These are phyloP conservation scores for Magnolia kwangsiensis DNA, from an alignment of 164 flowering plant species.

Conservation along the genomic window DNA sequence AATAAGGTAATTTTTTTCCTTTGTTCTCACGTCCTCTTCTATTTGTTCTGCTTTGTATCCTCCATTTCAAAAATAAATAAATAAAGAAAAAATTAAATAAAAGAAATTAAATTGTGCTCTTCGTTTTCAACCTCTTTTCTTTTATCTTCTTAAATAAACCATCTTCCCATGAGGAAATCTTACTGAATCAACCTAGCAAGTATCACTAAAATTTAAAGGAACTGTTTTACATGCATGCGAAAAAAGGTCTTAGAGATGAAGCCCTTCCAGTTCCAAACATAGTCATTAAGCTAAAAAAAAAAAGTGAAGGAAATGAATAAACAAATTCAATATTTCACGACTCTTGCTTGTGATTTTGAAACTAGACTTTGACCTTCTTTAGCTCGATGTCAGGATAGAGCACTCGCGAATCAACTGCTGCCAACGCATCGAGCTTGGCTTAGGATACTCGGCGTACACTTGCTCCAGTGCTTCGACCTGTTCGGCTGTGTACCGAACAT, in stretches of 20 bases:
- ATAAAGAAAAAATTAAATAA: background rate
- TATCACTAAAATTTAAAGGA: background rate
- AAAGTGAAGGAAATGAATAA: background rate
- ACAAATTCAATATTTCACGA: background rate
- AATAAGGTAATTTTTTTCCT: background rate
- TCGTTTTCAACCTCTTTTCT: background rate
- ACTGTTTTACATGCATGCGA: background rate
- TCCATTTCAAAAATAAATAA: background rate
- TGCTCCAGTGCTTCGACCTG: slow-evolving; percentile 77
- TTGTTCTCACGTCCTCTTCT: background rate
- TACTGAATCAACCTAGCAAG: background rate
- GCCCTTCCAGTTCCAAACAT: background rate
- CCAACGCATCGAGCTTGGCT: slow-evolving; percentile 67
- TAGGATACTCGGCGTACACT: slow-evolving; percentile 68
- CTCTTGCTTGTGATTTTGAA: slow-evolving; percentile 66
- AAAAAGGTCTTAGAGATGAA: background rate
- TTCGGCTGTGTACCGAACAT: slow-evolving; percentile 69
- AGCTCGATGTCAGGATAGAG: slow-evolving; percentile 71
- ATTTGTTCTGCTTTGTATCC: background rate
- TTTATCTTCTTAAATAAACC: background rate
- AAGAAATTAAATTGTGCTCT: background rate
- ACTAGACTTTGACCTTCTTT: slow-evolving; percentile 83
- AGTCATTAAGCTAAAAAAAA: background rate
- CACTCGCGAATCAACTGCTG: slow-evolving; percentile 71
- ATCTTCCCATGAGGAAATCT: background rate